These are phyloP conservation scores for Globisporangium polare DNA, from an alignment of 352 stramenopile genomes.

Conservation along the genomic window DNA sequence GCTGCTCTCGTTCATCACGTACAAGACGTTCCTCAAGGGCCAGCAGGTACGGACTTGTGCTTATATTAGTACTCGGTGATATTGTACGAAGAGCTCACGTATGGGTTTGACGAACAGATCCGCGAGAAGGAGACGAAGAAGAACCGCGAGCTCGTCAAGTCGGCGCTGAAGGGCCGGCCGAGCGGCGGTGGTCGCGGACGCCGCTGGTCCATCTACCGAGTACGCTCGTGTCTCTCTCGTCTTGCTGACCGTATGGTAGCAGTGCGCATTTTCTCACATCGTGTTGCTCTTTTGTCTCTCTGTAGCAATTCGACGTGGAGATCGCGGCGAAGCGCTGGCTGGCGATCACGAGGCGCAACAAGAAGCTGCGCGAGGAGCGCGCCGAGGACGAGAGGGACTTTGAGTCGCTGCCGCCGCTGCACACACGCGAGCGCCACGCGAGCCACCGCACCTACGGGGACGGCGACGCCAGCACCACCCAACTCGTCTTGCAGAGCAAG, in stretches of 20 bases:
- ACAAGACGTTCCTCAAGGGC: slow-evolving; percentile 70
- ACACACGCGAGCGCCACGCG: background rate
- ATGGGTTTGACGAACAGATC: slow-evolving; percentile 28
- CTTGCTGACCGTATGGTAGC: background rate
- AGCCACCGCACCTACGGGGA: background rate
- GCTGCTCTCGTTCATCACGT: slow-evolving; percentile 73
- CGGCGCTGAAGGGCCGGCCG: slow-evolving; percentile 40
- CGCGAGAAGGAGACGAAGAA: slow-evolving; percentile 48
- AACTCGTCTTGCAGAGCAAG: slow-evolving; percentile 17
- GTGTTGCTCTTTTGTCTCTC: background rate
- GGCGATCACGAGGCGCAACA: slow-evolving; percentile 54
- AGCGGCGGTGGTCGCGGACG: slow-evolving; percentile 38
- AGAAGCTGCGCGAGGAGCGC: slow-evolving; percentile 34
- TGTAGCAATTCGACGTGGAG: slow-evolving; percentile 64
- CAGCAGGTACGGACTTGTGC: slow-evolving; percentile 42
- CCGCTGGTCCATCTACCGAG: slow-evolving; percentile 67
- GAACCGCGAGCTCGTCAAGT: slow-evolving; percentile 44
- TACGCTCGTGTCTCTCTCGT: slow-evolving; percentile 19
- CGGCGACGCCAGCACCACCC: background rate
- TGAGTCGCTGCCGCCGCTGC: slow-evolving; percentile 42
- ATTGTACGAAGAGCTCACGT: background rate
- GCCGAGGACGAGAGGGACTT: slow-evolving; percentile 66
- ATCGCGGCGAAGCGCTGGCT: slow-evolving; percentile 62
- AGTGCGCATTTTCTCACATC: background rate
- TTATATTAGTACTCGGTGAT: background rate